These are phyloP conservation scores for Suillus brevipes DNA, from an alignment of 768 basidiomycete species.

Conservation along the genomic window DNA sequence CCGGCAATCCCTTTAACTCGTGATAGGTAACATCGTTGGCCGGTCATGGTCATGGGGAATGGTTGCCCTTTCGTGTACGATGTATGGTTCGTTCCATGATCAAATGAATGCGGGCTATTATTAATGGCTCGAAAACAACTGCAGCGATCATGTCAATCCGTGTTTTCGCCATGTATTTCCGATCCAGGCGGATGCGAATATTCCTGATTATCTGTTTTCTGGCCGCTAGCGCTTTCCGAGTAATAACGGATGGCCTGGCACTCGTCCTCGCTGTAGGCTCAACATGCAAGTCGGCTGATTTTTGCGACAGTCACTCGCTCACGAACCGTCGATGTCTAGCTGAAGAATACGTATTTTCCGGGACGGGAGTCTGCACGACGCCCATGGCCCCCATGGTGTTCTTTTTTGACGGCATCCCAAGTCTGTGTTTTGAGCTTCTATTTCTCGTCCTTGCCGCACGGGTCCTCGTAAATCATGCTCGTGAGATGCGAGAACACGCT, in stretches of 20 bases:
- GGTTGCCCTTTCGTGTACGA: neutral
- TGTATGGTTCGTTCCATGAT: neutral
- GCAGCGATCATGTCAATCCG: conserved; percentile 2
- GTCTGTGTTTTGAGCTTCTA: neutral
- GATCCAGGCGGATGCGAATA: neutral
- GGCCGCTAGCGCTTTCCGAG: neutral
- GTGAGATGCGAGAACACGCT: neutral
- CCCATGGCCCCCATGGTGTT: neutral
- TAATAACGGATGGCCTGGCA: neutral
- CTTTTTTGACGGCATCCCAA: conserved; percentile 1
- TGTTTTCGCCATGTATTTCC: neutral
- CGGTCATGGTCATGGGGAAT: neutral
- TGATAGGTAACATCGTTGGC: neutral
- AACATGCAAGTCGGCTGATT: neutral
- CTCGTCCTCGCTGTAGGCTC: neutral
- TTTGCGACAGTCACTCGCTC: neutral
- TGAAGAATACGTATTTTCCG: neutral
- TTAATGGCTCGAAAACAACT: neutral
- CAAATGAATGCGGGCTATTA: neutral
- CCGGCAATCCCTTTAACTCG: neutral
- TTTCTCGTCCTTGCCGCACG: neutral
- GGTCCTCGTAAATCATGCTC: neutral
- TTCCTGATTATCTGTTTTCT: neutral
- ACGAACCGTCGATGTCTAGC: neutral
- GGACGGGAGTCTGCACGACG: neutral